Base-by-base conservation (phyloP, 2,329 filamentous ascomycete species). In the Helminthosporium solani region DNA sequence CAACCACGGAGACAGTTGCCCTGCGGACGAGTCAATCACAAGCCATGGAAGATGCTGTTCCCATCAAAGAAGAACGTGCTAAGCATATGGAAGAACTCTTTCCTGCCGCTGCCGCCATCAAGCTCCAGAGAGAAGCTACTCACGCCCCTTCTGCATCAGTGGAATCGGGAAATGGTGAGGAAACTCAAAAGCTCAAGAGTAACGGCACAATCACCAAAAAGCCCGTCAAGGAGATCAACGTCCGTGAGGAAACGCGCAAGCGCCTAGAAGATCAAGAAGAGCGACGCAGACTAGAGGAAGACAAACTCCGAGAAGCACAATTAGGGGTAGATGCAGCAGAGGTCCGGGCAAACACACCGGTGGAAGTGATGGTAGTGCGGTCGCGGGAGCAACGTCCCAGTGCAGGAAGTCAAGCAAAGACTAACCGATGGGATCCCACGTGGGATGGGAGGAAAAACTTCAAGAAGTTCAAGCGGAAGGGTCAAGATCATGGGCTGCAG, bases 391-490 rank as follows among this genome's bases (percentile, higher is more conserved):
- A 31, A 31, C 50, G 60, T 44, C 46, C 56, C 18, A 49, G 28
- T 20, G 50, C 54, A 60, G 48, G 43, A 12, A 33, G 21, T 71
- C n/a, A 71, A 42, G 67, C 62, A 15, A 64, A 73, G n/a, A 71
- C 78, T 15, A 81, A 84, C 4, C 79, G 88, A 33, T 96, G 92
- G 91, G 82, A 96, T 55, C 84, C 89, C 1, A 79, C 78, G 31
- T 99, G 94, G 94, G 95, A 96, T 64, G 94, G 92, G 0, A 80
- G 92, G 34, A 92, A 90, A 70, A 97, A 99, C 64, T 99, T 96
- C 74, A 99, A 99, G 69, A 87, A 83, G 58, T 99, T 99, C 63
- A 77, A 81, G 42, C 84, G 70, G 5, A 62, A 69, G 33, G 66
- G 59, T 18, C 56, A 47, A 50, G 70, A 56, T 62, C 66, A 51